Conservation (phyloP, 129 eudicot species). For the Chrysanthemum seticuspe region DNA sequence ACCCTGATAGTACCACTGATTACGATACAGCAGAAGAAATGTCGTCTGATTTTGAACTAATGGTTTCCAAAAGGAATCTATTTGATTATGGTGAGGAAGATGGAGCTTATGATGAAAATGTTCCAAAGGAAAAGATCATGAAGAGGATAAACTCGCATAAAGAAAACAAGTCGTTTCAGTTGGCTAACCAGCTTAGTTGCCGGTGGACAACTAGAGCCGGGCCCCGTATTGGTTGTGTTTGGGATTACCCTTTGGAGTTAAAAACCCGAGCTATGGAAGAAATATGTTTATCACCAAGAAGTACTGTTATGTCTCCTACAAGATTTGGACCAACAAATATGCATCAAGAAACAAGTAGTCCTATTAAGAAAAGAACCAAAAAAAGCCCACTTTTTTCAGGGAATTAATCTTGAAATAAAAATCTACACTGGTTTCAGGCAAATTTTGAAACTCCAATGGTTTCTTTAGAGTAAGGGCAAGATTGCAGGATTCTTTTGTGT, state of each 20-base stretch:
- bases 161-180: constrained; percentile 55
- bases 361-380: constrained; percentile 25
- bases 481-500: too few relatives aligned
- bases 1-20: constrained; percentile 33
- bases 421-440: constrained; percentile 19
- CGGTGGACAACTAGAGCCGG: constrained; percentile 88
- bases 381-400: constrained; percentile 45
- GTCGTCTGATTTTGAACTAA: constrained; percentile 47
- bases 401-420: constrained; percentile 1
- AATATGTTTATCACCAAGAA: constrained; percentile 60
- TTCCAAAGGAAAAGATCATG: constrained; percentile 60
- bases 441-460: neutral
- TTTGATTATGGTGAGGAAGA: constrained; percentile 62
- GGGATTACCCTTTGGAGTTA: constrained; percentile 78
- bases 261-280: constrained; percentile 64
- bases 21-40: constrained; percentile 69
- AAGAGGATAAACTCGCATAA: constrained; percentile 68
- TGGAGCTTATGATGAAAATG: constrained; percentile 40
- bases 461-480: too few relatives aligned
- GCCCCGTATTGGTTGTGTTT: constrained; percentile 77
- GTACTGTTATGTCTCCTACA: constrained; percentile 35
- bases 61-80: constrained; percentile 56
- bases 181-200: constrained; percentile 59
- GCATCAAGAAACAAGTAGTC: constrained; percentile 31
- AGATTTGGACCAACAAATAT: constrained; percentile 20